Evolutionary conservation across 1,284 basidiomycete genomes (phyloP).

Genomic region (Leccinum cinnamomeum): DNA sequence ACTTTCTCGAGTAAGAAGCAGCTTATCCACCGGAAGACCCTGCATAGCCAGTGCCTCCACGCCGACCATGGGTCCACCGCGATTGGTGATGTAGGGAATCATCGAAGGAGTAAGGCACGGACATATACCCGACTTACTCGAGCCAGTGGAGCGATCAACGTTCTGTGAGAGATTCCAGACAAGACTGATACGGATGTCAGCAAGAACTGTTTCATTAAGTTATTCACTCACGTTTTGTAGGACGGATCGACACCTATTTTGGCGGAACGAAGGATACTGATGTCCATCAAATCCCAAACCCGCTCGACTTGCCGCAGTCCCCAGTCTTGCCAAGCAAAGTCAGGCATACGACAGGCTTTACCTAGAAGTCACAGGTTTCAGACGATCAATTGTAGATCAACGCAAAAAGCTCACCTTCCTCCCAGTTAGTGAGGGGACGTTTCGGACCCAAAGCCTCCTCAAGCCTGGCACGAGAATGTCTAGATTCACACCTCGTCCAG

Average conservation of each 20-base stretch:
- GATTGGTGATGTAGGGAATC: constrained; percentile 95
- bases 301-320: constrained; percentile 87
- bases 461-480: constrained; percentile 84
- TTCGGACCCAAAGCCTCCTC: constrained; percentile 84
- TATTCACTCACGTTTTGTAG: constrained; percentile 73
- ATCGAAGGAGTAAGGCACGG: constrained; percentile 94
- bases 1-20: constrained; percentile 88
- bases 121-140: constrained; percentile 79
- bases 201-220: constrained; percentile 7
- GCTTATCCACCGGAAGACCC: constrained; percentile 88
- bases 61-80: constrained; percentile 95
- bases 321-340: constrained; percentile 96
- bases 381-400: not conserved
- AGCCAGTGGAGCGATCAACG: constrained; percentile 86
- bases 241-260: constrained; percentile 79
- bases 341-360: constrained; percentile 83
- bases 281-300: constrained; percentile 94
- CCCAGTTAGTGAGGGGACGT: constrained; percentile 90
- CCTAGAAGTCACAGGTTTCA: constrained; percentile 40
- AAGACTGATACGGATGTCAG: constrained; percentile 46
- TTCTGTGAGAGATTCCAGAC: constrained; percentile 99
- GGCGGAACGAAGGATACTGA: constrained; percentile 81
- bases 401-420: constrained; percentile 62
- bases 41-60: constrained; percentile 92
- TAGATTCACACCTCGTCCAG: constrained; percentile 90